These are phyloP conservation scores for Agrocybe chaxingu DNA, from an alignment of 768 basidiomycete species.

Conservation along the genomic window DNA sequence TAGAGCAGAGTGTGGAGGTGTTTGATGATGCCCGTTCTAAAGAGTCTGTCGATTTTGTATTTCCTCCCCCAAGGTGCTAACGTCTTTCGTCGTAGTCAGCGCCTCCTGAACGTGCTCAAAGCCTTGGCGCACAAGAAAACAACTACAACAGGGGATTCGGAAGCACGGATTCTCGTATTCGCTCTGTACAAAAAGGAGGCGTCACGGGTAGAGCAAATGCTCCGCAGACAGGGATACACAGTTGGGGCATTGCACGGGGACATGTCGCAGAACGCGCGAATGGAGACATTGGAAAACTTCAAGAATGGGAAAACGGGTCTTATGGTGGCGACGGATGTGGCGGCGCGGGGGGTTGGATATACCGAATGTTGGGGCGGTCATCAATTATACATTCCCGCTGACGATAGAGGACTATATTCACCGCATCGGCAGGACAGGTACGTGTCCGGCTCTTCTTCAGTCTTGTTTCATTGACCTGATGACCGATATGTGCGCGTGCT, in stretches of 20 bases:
- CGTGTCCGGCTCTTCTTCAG: conserved; percentile 17
- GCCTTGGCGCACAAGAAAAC: conserved; percentile 59
- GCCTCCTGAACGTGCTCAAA: conserved; percentile 55
- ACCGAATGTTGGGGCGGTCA: conserved; percentile 88
- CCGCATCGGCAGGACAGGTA: conserved; percentile 86
- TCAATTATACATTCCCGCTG: conserved; percentile 97
- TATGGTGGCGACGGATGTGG: conserved; percentile 96
- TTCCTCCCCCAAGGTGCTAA: not conserved
- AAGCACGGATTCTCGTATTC: conserved; percentile 83
- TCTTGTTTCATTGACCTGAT: not conserved
- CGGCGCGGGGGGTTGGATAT: conserved; percentile 95
- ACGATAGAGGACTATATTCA: conserved; percentile 94
- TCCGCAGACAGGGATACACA: conserved; percentile 68
- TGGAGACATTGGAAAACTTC: conserved; percentile 86
- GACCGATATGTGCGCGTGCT: not conserved
- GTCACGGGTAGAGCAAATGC: conserved; percentile 79
- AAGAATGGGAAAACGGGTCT: conserved; percentile 75
- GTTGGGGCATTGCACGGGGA: conserved; percentile 90
- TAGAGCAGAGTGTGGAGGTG: conserved; percentile 92
- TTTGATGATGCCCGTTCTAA: conserved; percentile 83
- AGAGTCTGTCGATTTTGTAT: conserved; percentile 54
- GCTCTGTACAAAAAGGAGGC: conserved; percentile 98
- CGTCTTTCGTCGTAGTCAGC: conserved; percentile 39
- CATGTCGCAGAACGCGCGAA: conserved; percentile 79
- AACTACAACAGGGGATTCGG: conserved; percentile 43